Evolutionary conservation across 164 flowering plant genomes (phyloP), one percentile per base, ranked within the genome.

Genomic region (Stephania yunnanensis): DNA sequence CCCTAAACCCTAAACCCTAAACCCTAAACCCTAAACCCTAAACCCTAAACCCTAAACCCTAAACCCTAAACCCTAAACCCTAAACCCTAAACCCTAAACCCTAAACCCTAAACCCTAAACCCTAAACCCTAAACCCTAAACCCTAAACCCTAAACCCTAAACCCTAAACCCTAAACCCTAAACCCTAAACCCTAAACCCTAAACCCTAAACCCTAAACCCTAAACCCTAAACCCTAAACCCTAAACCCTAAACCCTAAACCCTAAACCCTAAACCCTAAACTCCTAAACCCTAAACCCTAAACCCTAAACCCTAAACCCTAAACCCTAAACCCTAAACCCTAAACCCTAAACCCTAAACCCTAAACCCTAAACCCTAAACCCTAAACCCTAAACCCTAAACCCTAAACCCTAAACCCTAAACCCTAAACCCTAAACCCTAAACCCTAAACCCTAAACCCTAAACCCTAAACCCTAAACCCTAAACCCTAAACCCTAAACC

Each of bases 231-330:
- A 55, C 61, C 61, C 61, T 55, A 55, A 55, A 55, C 61, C 61
- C 61, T 55, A 55, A 55, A 55, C 61, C 61, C 61, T 55, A 55
- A 55, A 55, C 61, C 61, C 61, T 55, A 55, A 55, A 55, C 61
- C 61, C 61, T 55, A 55, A 55, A 55, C 61, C 61, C 61, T 55
- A 55, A 55, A 55, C 61, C 61, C 61, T 55, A 55, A 55, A 55
- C 61, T n/a, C 61, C 61, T 55, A 55, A 55, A 55, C 61, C 61
- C 61, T 55, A 55, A 55, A 55, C 61, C 61, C 61, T 55, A 55
- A 55, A 55, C 61, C 61, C 61, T 55, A 55, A 55, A 55, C 61
- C 61, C 61, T 55, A 55, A 55, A 55, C 61, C 61, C 61, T 55
- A 55, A 55, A 55, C 61, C 61, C 61, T 55, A 55, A 55, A 55